Base-by-base conservation (phyloP, 495 filamentous ascomycete genomes). In the Penicillium bovifimosum region DNA sequence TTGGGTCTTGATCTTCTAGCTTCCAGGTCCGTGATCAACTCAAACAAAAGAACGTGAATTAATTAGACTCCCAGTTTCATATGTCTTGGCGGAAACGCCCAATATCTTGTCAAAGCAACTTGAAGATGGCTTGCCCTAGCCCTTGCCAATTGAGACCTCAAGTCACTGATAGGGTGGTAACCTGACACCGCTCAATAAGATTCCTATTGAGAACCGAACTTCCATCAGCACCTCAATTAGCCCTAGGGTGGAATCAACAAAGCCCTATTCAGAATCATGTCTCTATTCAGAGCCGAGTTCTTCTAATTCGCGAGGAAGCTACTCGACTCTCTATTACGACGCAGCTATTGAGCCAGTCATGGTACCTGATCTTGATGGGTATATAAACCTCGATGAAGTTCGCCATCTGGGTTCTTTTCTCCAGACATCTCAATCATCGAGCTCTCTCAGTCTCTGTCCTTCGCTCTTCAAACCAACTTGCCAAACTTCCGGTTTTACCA, bases 371-470 rank as follows among this genome's bases (percentile, higher is more conserved):
- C 32, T 27, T 29, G n/a, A 17, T 8, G 32, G 6, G 26, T 42
- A 32, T 40, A 50, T 47, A 47, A 34, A 36, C n/a, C n/a, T 32
- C 42, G 9, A 33, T 9, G 24, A 20, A n/a, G 18, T 27, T 34
- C 18, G 11, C 9, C 17, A 7, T 14, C 20, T 36, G 13, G 1
- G 3, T 3, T 51, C 5, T 42, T 42, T 39, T 18, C 34, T 39
- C 50, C 28, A 43, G 43, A 34, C 34, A 45, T 54, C 27, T 54
- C 51, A 5, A 47, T 28, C 47, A 18, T 51, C 40, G 39, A 55
- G 46, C 59, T 43, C 43, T 55, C 45, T 57, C 51, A 40, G 32
- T 46, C 41, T 54, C 47, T 49, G 29, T 58, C 44, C 7, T 24
- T 48, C 55, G 48, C 26, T 27, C 35, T 38, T 39, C 28, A 45